phyloP scores from a whole-genome alignment of 2,329 filamentous ascomycete genomes.

The Colletotrichum theobromicola region DNA sequence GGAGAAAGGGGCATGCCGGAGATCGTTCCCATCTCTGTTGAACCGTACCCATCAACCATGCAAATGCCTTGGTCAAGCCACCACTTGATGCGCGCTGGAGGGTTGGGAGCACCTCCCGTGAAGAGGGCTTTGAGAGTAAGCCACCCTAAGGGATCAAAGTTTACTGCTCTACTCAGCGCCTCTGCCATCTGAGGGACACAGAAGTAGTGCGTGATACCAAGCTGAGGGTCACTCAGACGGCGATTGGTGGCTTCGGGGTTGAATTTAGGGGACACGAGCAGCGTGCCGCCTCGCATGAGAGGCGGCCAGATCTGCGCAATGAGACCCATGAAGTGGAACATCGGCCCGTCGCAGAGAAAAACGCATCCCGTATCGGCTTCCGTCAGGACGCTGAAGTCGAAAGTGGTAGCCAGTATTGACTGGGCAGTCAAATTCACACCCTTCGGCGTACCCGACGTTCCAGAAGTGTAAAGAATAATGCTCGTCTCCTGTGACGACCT shows the following conservation, averaged over 20 bases:
- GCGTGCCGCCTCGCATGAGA: conserved; percentile 1
- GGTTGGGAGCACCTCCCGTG: conserved; percentile 11
- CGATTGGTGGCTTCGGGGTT: not conserved
- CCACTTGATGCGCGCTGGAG: conserved; percentile 9
- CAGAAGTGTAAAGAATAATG: conserved; percentile 13
- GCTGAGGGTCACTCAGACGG: not conserved
- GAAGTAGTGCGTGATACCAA: conserved; percentile 12
- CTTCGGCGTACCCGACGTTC: conserved; percentile 10
- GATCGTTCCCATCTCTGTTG: conserved; percentile 4
- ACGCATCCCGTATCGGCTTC: conserved; percentile 6
- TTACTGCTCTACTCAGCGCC: not conserved
- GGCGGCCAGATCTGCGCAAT: conserved; percentile 5
- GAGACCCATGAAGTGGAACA: conserved; percentile 20
- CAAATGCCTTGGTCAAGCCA: conserved; percentile 6
- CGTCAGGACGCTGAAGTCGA: conserved; percentile 4
- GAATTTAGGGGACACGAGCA: conserved; percentile 8
- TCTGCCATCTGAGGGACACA: conserved; percentile 20
- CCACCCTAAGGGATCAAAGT: conserved; percentile 5
- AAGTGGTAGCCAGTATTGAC: not conserved
- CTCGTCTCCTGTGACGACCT: not conserved
- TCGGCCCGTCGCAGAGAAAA: conserved; percentile 19
- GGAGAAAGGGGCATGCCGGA: conserved; percentile 11
- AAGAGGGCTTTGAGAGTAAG: conserved; percentile 7
- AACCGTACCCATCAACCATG: conserved; percentile 16
- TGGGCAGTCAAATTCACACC: not conserved